Percentiles rank a stretch among this genome's conserved stretches.
phyloP scores from a whole-genome alignment of 345 rosid species.

The thale cress (Arabidopsis thaliana) region TAIR10.1 NC_003075.7:9108001-9108500 shows the following conservation, averaged over 20 bases:
- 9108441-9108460: conserved; percentile 32
- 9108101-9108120: conserved; percentile 38
- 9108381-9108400: not conserved
- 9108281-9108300: rapidly evolving
- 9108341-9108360: conserved; percentile 99
- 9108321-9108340: conserved; percentile 99
- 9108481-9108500: conserved; percentile 34
- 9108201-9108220: not conserved
- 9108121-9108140: conserved; percentile 10
- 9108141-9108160: conserved; percentile 3
- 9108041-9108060: conserved; percentile 6
- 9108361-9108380: conserved; percentile 73
- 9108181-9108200: not conserved
- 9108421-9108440: not conserved
- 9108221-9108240: not conserved
- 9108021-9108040: conserved; percentile 33
- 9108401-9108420: not conserved
- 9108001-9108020: conserved; percentile 26
- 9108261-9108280: not conserved
- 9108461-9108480: conserved; percentile 26
- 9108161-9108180: not conserved
- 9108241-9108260: not conserved
- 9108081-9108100: conserved; percentile 34
- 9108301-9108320: conserved; percentile 81
- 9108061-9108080: conserved; percentile 13